Evolutionary conservation across 257 asterid genomes (phyloP), one percentile per base, ranked within the genome.

Genomic region (Catharanthus roseus): DNA sequence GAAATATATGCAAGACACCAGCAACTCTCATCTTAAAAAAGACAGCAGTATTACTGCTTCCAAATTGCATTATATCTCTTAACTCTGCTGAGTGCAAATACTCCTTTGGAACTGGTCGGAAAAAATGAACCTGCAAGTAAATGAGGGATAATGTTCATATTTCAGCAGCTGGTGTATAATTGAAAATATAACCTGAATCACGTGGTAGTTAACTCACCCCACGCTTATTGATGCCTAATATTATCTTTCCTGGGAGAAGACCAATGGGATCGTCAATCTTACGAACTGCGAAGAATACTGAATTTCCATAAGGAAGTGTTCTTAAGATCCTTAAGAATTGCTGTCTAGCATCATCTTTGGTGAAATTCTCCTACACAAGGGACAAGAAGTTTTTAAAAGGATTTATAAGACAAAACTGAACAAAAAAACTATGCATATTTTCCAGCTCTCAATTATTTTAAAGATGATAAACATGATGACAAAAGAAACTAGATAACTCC

Each of bases 21-120:
- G 99, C 99, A 84, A 95, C 99, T 72, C 99, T 87, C 99, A 95
- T 95, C 87, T 95, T 95, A 81, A 95, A 95, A 82, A 95, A 95
- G 50, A 95, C 97, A 71, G 99, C 99, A 75, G 97, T 85, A 64
- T 95, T 92, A 70, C 99, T 95, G 85, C 99, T 95, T 56, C 99
- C 99, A 72, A 95, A 95, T 80, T 95, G 99, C 99, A 95, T 95
- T 75, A 95, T 95, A 85, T 95, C 99, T 80, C 98, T 90, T 61
- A 95, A 75, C 83, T 95, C 99, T 77, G 99, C 98, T 42, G 99
- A 95, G 78, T 95, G 99, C 71, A 95, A 83, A 75, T 95, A 95
- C 75, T 95, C 99, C 78, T 91, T 95, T 31, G 99, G 99, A 80
- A 90, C 95, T 34, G 99, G 99, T 36, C 99, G 99, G 83, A 95